phyloP scores from a whole-genome alignment of 768 basidiomycete species.

The Podaxis sp. region DNA sequence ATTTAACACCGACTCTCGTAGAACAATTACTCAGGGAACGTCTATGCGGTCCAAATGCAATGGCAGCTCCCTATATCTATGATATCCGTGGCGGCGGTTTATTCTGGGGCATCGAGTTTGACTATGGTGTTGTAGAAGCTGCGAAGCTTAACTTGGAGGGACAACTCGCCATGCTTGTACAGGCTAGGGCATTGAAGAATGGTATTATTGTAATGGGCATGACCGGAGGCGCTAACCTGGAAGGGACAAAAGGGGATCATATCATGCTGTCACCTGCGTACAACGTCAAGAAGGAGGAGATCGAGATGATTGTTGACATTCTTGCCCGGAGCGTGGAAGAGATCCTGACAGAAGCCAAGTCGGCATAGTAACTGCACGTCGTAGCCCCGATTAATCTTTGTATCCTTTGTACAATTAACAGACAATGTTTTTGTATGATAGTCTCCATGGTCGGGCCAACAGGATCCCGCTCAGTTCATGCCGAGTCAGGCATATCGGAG shows the following conservation, averaged over 20 bases:
- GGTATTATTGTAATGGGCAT: conserved; percentile 74
- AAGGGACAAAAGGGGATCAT: conserved; percentile 72
- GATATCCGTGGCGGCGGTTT: conserved; percentile 83
- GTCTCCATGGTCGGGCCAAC: not conserved
- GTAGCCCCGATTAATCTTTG: conserved; percentile 7
- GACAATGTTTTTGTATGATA: not conserved
- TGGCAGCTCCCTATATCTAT: conserved; percentile 64
- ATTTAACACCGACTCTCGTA: conserved; percentile 17
- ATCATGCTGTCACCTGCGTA: conserved; percentile 79
- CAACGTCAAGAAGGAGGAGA: conserved; percentile 67
- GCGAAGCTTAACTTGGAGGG: conserved; percentile 48
- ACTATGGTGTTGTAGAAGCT: conserved; percentile 49
- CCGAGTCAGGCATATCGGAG: conserved; percentile 12
- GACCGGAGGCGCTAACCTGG: conserved; percentile 62
- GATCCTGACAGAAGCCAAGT: conserved; percentile 39
- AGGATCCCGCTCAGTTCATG: not conserved
- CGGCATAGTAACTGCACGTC: conserved; percentile 10
- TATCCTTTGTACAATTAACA: conserved; percentile 12
- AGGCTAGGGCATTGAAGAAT: conserved; percentile 65
- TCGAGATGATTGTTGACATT: conserved; percentile 63
- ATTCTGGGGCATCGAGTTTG: conserved; percentile 86
- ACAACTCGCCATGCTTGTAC: conserved; percentile 66
- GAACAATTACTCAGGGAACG: conserved; percentile 51
- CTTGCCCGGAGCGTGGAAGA: conserved; percentile 70
- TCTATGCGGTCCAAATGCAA: conserved; percentile 52